These are phyloP conservation scores for Mucor saturninus DNA, from an alignment of 371 early-diverging fungal species.

Conservation along the genomic window DNA sequence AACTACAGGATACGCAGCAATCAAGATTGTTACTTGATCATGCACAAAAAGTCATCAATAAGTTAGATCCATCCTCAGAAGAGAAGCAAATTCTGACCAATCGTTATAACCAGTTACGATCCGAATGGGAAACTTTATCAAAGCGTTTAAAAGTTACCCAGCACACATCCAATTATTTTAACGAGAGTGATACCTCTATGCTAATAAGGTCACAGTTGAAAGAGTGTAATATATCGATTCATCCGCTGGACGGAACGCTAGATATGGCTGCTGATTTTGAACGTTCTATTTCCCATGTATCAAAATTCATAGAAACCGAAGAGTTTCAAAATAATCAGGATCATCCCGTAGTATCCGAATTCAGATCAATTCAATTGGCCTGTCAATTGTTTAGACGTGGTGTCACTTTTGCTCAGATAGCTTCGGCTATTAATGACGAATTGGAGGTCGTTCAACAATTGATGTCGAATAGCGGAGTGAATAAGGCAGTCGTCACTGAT, in stretches of 20 bases:
- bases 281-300: slow-evolving; percentile 7
- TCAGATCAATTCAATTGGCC: background rate
- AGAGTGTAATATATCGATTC: slow-evolving; percentile 18
- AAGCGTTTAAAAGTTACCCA: slow-evolving; percentile 1
- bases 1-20: background rate
- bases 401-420: slow-evolving; percentile 41
- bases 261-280: slow-evolving; percentile 23
- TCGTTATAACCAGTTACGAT: slow-evolving; percentile 20
- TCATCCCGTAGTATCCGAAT: background rate
- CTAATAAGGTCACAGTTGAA: background rate
- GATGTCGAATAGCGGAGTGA: slow-evolving; percentile 37
- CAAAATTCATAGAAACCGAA: slow-evolving; percentile 2
- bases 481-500: slow-evolving; percentile 31
- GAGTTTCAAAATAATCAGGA: background rate
- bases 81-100: slow-evolving; percentile 5
- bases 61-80: slow-evolving; percentile 11
- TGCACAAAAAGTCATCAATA: background rate
- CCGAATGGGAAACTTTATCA: slow-evolving; percentile 20
- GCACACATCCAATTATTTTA: slow-evolving; percentile 7
- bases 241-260: slow-evolving; percentile 46
- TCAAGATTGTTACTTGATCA: slow-evolving; percentile 6
- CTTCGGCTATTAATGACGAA: slow-evolving; percentile 43
- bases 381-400: slow-evolving; percentile 26
- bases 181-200: slow-evolving; percentile 1
- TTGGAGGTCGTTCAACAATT: slow-evolving; percentile 46